Percentiles rank a stretch among this genome's conserved stretches.
Evolutionary conservation across 768 basidiomycete species (phyloP).

Genomic region (Bullera alba): DNA sequence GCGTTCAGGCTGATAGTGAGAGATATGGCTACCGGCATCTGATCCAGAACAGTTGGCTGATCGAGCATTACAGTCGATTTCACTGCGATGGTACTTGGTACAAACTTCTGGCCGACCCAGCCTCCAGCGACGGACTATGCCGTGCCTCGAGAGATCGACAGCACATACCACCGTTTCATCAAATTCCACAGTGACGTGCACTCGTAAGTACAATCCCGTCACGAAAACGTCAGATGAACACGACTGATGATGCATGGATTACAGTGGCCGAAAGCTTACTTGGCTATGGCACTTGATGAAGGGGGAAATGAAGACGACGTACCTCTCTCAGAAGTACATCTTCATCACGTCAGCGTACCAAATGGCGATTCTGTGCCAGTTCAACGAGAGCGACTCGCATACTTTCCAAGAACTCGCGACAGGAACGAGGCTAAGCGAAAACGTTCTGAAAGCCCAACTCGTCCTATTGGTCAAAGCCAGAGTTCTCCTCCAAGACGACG

Average conservation of each 20-base stretch:
- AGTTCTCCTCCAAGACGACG: slow-evolving; percentile 82
- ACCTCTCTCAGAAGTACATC: slow-evolving; percentile 90
- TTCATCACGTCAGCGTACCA: slow-evolving; percentile 93
- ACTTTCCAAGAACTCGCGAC: slow-evolving; percentile 69
- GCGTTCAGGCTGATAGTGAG: slow-evolving; percentile 6
- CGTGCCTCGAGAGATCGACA: slow-evolving; percentile 77
- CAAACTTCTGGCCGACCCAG: slow-evolving; percentile 90
- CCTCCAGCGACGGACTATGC: slow-evolving; percentile 71
- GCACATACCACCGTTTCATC: slow-evolving; percentile 84
- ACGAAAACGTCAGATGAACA: not conserved
- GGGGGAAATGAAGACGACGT: slow-evolving; percentile 89
- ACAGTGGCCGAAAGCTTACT: slow-evolving; percentile 77
- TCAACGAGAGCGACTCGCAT: slow-evolving; percentile 83
- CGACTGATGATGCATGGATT: not conserved
- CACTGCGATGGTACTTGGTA: slow-evolving; percentile 85
- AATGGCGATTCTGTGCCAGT: slow-evolving; percentile 87
- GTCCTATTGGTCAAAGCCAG: slow-evolving; percentile 74
- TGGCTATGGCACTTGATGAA: slow-evolving; percentile 99
- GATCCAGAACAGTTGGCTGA: not conserved
- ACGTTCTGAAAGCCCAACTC: slow-evolving; percentile 55
- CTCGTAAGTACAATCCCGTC: slow-evolving; percentile 12
- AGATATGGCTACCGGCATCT: not conserved
- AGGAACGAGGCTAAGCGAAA: slow-evolving; percentile 61
- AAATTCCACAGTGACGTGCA: slow-evolving; percentile 72
- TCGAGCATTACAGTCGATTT: slow-evolving; percentile 63